Percentiles rank a stretch among this genome's conserved stretches.
phyloP scores from a whole-genome alignment of 1,139 yeast genomes.

The Pichia sp. region DNA sequence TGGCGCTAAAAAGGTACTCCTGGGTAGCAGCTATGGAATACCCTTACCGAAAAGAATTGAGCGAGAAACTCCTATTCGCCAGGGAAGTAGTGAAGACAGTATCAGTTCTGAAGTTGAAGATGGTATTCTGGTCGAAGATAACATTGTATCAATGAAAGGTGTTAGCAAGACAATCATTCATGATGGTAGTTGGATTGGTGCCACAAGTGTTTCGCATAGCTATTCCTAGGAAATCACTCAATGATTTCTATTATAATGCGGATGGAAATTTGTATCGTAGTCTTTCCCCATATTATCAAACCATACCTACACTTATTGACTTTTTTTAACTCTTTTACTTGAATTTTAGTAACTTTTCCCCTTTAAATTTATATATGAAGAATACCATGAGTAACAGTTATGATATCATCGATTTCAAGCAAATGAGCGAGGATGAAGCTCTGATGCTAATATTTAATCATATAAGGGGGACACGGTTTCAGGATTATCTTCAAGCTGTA shows the following conservation, averaged over 20 bases:
- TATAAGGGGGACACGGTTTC: constrained; percentile 3
- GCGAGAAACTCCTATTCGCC: background rate
- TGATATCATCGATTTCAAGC: background rate
- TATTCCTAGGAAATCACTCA: no score
- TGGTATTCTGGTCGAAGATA: constrained; percentile 64
- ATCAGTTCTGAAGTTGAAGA: constrained; percentile 4
- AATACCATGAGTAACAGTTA: no score
- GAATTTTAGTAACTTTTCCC: no score
- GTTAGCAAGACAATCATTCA: constrained; percentile 75
- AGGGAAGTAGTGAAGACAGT: background rate
- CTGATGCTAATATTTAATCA: background rate
- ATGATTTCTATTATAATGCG: no score
- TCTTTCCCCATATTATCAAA: no score
- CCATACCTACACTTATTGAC: no score
- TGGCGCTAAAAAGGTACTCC: constrained; percentile 6
- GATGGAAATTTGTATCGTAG: no score
- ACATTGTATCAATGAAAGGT: constrained; percentile 74
- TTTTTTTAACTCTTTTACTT: no score
- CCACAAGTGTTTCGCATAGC: no score
- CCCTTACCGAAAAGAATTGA: constrained; percentile 13
- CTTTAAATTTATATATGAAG: no score
- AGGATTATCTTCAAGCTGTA: background rate
- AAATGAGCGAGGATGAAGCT: background rate
- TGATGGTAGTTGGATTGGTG: constrained; percentile 8
- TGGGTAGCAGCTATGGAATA: constrained; percentile 13